Evolutionary conservation across 345 rosid species (phyloP), one percentile per base, ranked within the genome.

Genomic region (Salix koriyanagi): DNA sequence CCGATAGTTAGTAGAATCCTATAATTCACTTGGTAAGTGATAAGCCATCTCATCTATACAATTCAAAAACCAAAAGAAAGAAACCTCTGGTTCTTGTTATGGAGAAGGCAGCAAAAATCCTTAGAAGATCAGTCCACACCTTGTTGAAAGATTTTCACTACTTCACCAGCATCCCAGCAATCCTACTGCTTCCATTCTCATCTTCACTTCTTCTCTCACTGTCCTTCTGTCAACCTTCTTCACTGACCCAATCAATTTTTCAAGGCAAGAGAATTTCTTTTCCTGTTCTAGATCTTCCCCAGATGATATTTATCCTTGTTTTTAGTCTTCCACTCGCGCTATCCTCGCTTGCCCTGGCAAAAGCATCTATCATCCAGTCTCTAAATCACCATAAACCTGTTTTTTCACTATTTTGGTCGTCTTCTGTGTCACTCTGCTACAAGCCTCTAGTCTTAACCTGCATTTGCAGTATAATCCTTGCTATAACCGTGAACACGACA

Each of bases 121-220:
- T 83, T 71, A 83, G 90, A 80, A 80, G 54, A 75, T 81, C 90
- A 74, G 79, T 86, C 86, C 71, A 75, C 74, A 79, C 80, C 67
- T 88, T 86, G 32, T 81, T 88, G 65, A 86, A 83, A 66, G 65
- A 83, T 60, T 81, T 73, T 13, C 77, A 46, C 10, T 75, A 39
- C 78, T 81, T 73, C 84, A 72, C 79, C 77, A 30, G 76, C 37
- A 54, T 34, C 77, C 83, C 87, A 36, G 25, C 70, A 66, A 74
- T 86, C 37, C 15, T 85, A 61, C 46, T 81, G 75, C 80, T 85
- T 68, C 89, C 90, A 30, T 88, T 84, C 82, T 88, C 87, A 18
- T 84, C 79, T 77, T 84, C 84, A 28, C 14, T 73, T 58, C 84
- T 88, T 19, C 61, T 85, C 65, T 77, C 71, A 4, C 71, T 74